Evolutionary conservation across 208 protist genomes (phyloP).

Genomic region (Trypanosoma brucei): DNA sequence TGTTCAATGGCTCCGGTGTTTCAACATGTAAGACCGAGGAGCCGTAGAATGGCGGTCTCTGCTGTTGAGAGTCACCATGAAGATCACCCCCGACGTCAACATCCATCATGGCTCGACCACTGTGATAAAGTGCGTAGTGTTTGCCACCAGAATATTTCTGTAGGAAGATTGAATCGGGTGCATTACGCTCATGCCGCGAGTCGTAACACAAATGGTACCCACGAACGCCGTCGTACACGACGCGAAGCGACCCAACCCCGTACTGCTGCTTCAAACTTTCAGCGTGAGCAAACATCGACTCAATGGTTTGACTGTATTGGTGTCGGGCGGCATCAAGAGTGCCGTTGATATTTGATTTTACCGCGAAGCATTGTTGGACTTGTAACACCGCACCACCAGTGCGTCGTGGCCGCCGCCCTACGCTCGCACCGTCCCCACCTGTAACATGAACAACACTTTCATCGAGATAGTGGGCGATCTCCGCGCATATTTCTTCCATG

Average conservation of each 20-base stretch:
- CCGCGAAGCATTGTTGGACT: conserved; percentile 64
- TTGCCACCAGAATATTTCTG: conserved; percentile 67
- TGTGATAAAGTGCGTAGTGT: conserved; percentile 52
- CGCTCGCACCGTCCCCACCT: not conserved
- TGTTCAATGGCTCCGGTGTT: not conserved
- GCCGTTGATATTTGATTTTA: conserved; percentile 40
- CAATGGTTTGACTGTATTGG: conserved; percentile 46
- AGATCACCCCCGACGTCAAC: not conserved
- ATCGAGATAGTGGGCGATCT: conserved; percentile 42
- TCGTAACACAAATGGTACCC: conserved; percentile 70
- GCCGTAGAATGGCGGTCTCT: not conserved
- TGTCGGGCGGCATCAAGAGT: conserved; percentile 63
- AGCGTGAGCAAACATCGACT: conserved; percentile 44
- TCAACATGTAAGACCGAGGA: not conserved
- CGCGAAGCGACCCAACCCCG: conserved; percentile 47
- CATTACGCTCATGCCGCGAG: conserved; percentile 47
- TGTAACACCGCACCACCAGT: conserved; percentile 22
- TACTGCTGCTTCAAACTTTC: conserved; percentile 30
- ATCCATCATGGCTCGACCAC: conserved; percentile 1
- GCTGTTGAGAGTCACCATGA: not conserved
- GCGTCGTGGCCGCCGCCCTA: conserved; percentile 3
- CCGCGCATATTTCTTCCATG: conserved; percentile 29
- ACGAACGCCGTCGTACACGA: conserved; percentile 46
- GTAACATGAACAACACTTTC: conserved; percentile 23
- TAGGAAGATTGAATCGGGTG: conserved; percentile 42